Base-by-base conservation (phyloP, 2,329 filamentous ascomycete genomes). In the Aspergillus sp. region DNA sequence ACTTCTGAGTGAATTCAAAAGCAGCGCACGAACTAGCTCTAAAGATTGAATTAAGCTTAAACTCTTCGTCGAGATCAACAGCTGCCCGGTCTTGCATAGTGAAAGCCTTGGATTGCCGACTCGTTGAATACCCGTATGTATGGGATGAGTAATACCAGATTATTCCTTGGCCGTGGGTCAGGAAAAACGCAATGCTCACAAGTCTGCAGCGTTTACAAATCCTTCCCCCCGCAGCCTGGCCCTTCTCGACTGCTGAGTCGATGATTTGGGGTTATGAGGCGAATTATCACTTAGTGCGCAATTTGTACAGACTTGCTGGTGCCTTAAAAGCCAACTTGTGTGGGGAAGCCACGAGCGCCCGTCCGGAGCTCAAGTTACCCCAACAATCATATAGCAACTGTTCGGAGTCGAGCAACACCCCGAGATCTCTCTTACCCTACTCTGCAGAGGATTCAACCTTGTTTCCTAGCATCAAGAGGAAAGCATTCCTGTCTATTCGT, bases 291-390 rank as follows among this genome's bases (percentile, higher is more conserved):
- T 36, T 36, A 21, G 50, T 52, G 50, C 17, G 50, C 30, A 32
- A 17, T 36, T 52, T 39, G 50, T n/a, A 32, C 36, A 39, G 25
- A 36, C 36, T 41, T 53, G 39, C 25, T 25, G 21, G 36, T n/a
- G 25, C 36, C 53, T 45, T 10, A 25, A 53, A 39, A 39, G 32
- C 32, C 50, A 39, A 32, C 8, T 32, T 36, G 41, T 55, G 53
- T 55, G 53, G 53, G 53, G 53, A 55, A 55, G 41, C 32, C 53
- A 55, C 53, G 53, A 43, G 53, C 53, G 53, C 53, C 50, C 38
- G 7, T n/a, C 21, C 25, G 38, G 32, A 32, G 53, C 39, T 47
- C 39, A 28, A 55, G 23, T 55, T 39, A 45, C 39, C 39, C 53
- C 25, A 32, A 45, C 53, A 15, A 55, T 36, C 30, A 43, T 23